phyloP scores from a whole-genome alignment of 1,284 basidiomycete genomes.

The Apiotrichum siamense region DNA sequence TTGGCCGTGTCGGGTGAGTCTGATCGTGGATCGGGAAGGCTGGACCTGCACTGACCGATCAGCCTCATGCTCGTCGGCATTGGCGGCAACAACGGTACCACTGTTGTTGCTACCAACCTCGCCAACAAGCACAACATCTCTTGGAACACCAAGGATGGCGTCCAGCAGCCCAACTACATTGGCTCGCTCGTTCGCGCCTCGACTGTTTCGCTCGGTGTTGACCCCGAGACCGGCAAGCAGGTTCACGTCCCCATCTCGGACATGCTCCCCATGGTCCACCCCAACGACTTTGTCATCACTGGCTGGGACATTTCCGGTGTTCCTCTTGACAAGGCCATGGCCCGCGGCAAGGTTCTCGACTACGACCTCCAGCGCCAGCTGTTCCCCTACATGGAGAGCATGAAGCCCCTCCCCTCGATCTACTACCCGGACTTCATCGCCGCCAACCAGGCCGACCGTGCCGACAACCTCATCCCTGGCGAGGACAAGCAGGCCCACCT shows the following conservation, averaged over 20 bases:
- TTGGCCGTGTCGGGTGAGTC: constrained; percentile 85
- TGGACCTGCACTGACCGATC: constrained; percentile 5
- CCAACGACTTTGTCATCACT: constrained; percentile 93
- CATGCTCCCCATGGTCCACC: constrained; percentile 96
- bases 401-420: constrained; percentile 86
- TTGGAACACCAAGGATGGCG: constrained; percentile 90
- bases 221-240: constrained; percentile 78
- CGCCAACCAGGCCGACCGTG: constrained; percentile 93
- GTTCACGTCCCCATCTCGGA: constrained; percentile 89
- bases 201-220: constrained; percentile 83
- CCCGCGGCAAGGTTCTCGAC: constrained; percentile 87
- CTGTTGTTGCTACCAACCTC: constrained; percentile 87
- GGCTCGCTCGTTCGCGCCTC: constrained; percentile 85
- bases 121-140: constrained; percentile 92
- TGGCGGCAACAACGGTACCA: constrained; percentile 96
- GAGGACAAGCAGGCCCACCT: constrained; percentile 84
- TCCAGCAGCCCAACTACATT: constrained; percentile 95
- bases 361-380: constrained; percentile 97
- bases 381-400: constrained; percentile 71
- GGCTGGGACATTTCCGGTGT: constrained; percentile 95
- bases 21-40: too few species aligned
- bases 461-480: constrained; percentile 77
- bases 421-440: constrained; percentile 95
- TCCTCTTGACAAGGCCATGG: constrained; percentile 86
- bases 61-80: constrained; percentile 95